These are phyloP conservation scores for Talaromyces verruculosus DNA, from an alignment of 2,329 filamentous ascomycete genomes.

Conservation along the genomic window DNA sequence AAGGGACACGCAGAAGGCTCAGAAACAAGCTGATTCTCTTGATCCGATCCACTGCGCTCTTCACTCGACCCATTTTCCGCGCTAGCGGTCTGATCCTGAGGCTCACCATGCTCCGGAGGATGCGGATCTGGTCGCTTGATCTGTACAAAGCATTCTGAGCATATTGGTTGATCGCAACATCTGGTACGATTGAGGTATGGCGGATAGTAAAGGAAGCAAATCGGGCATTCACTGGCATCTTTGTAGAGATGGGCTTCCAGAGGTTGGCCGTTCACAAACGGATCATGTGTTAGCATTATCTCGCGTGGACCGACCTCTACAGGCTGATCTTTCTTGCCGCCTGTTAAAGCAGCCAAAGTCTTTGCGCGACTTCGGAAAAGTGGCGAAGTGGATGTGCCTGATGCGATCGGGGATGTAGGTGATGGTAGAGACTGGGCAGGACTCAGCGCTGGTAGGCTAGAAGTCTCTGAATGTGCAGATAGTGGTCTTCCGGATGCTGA, in stretches of 20 bases:
- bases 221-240: slow-evolving; percentile 84
- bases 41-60: slow-evolving; percentile 25
- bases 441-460: slow-evolving; percentile 3
- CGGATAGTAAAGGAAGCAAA: slow-evolving; percentile 95
- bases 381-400: slow-evolving; percentile 52
- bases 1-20: slow-evolving; percentile 93
- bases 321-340: slow-evolving; percentile 70
- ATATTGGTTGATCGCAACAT: slow-evolving; percentile 94
- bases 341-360: slow-evolving; percentile 79
- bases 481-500: slow-evolving; percentile 76
- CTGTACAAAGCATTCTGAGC: slow-evolving; percentile 98
- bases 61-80: slow-evolving; percentile 18
- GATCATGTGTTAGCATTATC: slow-evolving; percentile 74
- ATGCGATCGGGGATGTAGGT: slow-evolving; percentile 56
- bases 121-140: slow-evolving; percentile 94
- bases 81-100: slow-evolving; percentile 40
- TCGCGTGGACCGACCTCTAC: slow-evolving; percentile 75
- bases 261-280: slow-evolving; percentile 89
- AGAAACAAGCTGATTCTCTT: slow-evolving; percentile 70
- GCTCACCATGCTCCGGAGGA: slow-evolving; percentile 70
- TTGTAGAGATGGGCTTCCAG: slow-evolving; percentile 94
- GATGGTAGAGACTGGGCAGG: slow-evolving; percentile 57
- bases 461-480: slow-evolving; percentile 48
- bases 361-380: slow-evolving; percentile 82
- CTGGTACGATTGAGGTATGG: slow-evolving; percentile 91